Conservation (phyloP, 495 filamentous ascomycete species). For the Corynascus novoguineensis region DNA sequence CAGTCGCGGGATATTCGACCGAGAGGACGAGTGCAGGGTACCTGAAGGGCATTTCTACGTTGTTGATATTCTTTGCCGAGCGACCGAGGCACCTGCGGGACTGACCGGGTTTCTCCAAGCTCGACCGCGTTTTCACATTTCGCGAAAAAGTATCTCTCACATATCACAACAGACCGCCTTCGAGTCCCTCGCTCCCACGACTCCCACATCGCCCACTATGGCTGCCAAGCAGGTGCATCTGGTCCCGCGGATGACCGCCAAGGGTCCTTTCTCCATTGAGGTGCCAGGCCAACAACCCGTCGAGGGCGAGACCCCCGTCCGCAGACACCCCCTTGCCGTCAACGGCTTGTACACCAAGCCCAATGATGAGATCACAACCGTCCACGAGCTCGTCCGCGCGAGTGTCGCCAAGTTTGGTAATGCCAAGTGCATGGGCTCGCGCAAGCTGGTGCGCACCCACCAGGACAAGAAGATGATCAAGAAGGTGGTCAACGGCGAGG, state of each 20-base stretch:
- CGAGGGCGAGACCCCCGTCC: conserved; percentile 86
- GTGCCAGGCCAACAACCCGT: conserved; percentile 64
- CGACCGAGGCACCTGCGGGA: conserved; percentile 2
- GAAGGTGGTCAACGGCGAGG: conserved; percentile 88
- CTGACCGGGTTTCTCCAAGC: neutral
- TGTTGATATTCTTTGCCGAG: neutral
- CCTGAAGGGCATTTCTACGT: neutral
- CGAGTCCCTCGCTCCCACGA: neutral
- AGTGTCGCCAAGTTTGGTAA: conserved; percentile 82
- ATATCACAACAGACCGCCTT: too few species aligned
- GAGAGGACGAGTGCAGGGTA: neutral
- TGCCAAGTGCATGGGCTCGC: conserved; percentile 74
- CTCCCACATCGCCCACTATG: conserved; percentile 5
- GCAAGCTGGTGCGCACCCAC: conserved; percentile 78
- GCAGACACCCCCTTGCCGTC: conserved; percentile 67
- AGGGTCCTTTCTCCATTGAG: conserved; percentile 71
- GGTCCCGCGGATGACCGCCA: conserved; percentile 59
- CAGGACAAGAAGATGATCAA: conserved; percentile 94
- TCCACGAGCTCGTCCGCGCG: conserved; percentile 77
- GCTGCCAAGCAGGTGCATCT: conserved; percentile 47
- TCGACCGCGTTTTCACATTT: neutral
- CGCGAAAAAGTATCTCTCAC: neutral
- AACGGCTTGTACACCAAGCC: conserved; percentile 58
- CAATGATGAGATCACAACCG: conserved; percentile 68
- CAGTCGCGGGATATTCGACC: neutral